phyloP scores from a whole-genome alignment of 177 flowering plant species.

The Vitis hybrid region DNA sequence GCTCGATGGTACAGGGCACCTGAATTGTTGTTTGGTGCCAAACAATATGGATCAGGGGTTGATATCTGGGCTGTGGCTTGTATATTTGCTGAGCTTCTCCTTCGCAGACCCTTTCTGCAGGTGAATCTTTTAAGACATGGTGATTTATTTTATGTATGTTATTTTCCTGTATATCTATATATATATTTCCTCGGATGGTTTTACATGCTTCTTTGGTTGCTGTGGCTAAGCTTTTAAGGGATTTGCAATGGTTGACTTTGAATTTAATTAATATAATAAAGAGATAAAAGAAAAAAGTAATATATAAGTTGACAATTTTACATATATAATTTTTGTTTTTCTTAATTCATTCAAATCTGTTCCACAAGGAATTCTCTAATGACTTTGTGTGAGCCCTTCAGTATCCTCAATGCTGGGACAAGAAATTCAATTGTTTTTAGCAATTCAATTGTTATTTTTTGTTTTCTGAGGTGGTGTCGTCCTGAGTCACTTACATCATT shows the following conservation, averaged over 20 bases:
- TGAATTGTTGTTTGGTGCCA: conserved; percentile 6
- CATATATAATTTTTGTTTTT: not conserved
- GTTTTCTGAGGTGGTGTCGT: too few species aligned
- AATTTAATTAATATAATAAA: not conserved
- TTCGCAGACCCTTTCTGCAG: conserved; percentile 6
- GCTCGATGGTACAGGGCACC: conserved; percentile 7
- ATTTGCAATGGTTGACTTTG: not conserved
- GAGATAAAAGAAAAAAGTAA: too few species aligned
- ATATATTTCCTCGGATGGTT: too few species aligned
- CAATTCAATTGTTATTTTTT: too few species aligned
- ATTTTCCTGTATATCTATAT: not conserved
- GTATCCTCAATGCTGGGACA: not conserved
- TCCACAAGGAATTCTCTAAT: not conserved
- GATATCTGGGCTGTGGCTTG: conserved; percentile 5
- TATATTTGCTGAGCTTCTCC: conserved; percentile 6
- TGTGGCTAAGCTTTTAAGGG: not conserved
- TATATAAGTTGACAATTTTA: not conserved
- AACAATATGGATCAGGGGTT: conserved; percentile 6
- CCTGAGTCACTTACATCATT: too few species aligned
- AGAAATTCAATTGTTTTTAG: not conserved
- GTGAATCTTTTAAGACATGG: not conserved
- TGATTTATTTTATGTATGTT: not conserved
- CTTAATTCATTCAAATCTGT: too few species aligned
- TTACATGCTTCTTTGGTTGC: not conserved
- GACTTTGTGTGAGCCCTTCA: not conserved